Base-by-base conservation (phyloP, 108 stramenopile species). In the Mediolabrus comicus region DNA sequence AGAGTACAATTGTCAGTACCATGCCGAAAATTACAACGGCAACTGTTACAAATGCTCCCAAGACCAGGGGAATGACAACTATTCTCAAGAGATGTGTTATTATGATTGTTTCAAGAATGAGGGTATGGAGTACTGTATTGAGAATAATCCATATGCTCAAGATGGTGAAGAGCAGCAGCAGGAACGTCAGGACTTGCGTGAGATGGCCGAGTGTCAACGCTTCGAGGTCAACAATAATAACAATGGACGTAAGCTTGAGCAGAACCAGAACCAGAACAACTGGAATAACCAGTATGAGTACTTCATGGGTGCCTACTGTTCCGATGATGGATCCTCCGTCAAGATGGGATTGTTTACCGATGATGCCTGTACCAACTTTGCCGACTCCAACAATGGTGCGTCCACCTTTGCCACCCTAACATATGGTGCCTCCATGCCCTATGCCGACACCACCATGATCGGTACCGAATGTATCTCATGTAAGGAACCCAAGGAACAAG, bases 261-360 rank as follows among this genome's bases (percentile, higher is more conserved):
- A n/a, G n/a, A n/a, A n/a, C n/a, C n/a, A n/a, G n/a, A n/a, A n/a
- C n/a, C n/a, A n/a, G n/a, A n/a, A n/a, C n/a, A n/a, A n/a, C n/a
- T n/a, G n/a, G 63, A 75, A 83, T 32, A 61, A 79, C 25, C 69
- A 49, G 27, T n/a, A n/a, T n/a, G 49, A 73, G 53, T 90, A 90
- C 81, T 90, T 61, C 56, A 38, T 86, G 38, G 92, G 89, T 67
- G 85, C 92, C 9, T 93, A 93, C 87, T 92, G 92, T 65, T 67
- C 87, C 3, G 86, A 87, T 53, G 80, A 88, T 71, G 92, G 92
- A 62, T 87, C 87, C 34, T 31, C 74, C 36, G 87, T 92, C 74
- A 60, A 65, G 65, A 58, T 92, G 19, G 92, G 92, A 64, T 57
- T 92, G 34, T 92, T 92, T 81, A 85, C 86, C 24, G 92, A 92